Evolutionary conservation across 257 asterid species (phyloP).

Genomic region (Orobanche coerulescens): DNA sequence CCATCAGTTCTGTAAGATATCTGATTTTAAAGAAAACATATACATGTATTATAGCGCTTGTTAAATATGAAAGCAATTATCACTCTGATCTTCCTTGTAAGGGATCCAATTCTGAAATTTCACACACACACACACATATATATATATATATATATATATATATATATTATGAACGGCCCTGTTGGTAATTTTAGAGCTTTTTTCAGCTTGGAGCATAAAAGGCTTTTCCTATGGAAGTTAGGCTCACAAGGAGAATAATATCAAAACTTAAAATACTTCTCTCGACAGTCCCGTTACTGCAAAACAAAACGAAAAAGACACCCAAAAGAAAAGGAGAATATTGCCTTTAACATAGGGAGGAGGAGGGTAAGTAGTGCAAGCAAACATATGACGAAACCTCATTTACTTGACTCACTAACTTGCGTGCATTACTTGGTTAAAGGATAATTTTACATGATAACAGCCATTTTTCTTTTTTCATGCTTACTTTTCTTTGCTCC

Average conservation of each 20-base stretch:
- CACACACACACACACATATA: too few species aligned
- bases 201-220: slow-evolving; percentile 1
- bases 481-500: neutral
- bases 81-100: neutral
- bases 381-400: slow-evolving; percentile 1
- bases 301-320: neutral
- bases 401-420: slow-evolving; percentile 1
- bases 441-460: neutral
- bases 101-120: slow-evolving; percentile 20
- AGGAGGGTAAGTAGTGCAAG: neutral
- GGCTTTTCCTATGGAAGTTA: neutral
- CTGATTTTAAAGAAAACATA: neutral
- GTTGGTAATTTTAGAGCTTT: neutral
- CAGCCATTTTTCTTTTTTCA: neutral
- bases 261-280: slow-evolving; percentile 16
- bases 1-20: neutral
- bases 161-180: neutral
- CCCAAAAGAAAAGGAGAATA: neutral
- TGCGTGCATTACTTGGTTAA: slow-evolving; percentile 2
- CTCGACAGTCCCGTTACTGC: neutral
- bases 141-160: neutral
- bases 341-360: neutral
- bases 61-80: neutral
- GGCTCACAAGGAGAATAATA: slow-evolving; percentile 9
- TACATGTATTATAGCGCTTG: neutral